Conservation (phyloP, 225 moss, liverwort and hornwort genomes). For the Anthoceros angustus region DNA sequence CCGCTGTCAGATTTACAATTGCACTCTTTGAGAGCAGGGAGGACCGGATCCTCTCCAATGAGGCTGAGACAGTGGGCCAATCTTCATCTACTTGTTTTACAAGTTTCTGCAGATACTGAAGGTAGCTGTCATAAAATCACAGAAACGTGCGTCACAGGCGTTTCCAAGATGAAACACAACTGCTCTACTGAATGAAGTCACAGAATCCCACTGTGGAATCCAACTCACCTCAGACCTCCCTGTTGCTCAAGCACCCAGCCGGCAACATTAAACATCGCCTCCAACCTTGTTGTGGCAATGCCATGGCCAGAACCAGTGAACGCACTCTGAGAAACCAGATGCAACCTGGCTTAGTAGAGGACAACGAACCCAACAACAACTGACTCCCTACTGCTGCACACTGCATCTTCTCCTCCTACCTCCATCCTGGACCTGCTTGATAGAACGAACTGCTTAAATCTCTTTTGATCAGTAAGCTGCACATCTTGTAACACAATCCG, state of each 20-base stretch:
- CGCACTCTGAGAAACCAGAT: constrained; percentile 32
- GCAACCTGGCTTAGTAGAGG: not conserved
- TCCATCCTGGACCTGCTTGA: constrained; percentile 98
- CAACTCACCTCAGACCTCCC: constrained; percentile 71
- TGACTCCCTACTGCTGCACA: too few relatives aligned
- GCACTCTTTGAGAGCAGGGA: constrained; percentile 59
- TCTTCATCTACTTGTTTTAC: constrained; percentile 91
- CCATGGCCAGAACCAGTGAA: constrained; percentile 80
- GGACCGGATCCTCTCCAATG: constrained; percentile 69
- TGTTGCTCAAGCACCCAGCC: constrained; percentile 97
- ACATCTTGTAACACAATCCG: constrained; percentile 78
- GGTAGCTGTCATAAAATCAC: constrained; percentile 39
- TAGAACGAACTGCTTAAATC: constrained; percentile 91
- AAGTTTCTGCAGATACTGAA: constrained; percentile 81
- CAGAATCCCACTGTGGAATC: not conserved
- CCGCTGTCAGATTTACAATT: constrained; percentile 84
- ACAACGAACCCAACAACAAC: too few relatives aligned
- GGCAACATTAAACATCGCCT: constrained; percentile 68
- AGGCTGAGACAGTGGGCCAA: constrained; percentile 67
- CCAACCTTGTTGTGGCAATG: constrained; percentile 84
- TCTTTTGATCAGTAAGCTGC: constrained; percentile 55
- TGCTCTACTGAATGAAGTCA: too few relatives aligned
- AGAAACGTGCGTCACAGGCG: not conserved
- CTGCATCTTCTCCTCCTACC: constrained; percentile 22
- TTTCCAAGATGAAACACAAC: not conserved